phyloP scores from a whole-genome alignment of 208 protist species.

The Balamuthia mandrillaris region DNA sequence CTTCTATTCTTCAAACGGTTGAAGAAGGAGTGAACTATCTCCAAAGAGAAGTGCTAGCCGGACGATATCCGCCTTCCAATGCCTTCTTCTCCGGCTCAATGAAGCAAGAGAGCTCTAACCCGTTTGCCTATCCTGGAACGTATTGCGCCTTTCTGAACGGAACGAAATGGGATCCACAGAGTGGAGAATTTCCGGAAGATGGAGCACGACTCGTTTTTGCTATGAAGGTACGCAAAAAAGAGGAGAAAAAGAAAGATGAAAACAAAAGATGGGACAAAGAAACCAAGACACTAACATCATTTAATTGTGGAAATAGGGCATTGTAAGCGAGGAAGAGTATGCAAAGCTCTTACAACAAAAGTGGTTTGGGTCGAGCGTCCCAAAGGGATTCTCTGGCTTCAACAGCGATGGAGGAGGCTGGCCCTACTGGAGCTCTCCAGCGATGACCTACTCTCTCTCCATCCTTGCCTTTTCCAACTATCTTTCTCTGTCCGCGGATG shows the following conservation, averaged over 20 bases:
- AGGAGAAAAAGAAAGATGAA: no score
- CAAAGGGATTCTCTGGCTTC: not conserved
- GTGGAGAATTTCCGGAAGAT: no score
- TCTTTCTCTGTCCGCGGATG: no score
- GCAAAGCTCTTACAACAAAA: not conserved
- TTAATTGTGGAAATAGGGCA: no score
- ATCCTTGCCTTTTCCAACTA: not conserved
- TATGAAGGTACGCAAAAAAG: no score
- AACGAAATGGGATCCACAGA: no score
- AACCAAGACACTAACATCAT: no score
- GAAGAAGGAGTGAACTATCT: not conserved
- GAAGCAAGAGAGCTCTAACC: no score
- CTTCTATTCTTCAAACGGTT: not conserved
- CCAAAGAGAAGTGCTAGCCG: not conserved
- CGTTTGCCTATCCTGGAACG: no score
- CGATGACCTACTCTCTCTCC: not conserved
- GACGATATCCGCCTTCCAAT: not conserved
- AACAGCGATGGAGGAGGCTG: not conserved
- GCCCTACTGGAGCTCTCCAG: not conserved
- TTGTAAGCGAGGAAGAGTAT: not conserved
- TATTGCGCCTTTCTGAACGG: no score
- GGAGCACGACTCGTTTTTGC: no score
- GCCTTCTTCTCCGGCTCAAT: not conserved
- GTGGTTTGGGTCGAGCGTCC: not conserved
- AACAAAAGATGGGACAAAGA: no score